Evolutionary conservation across 2,329 filamentous ascomycete genomes (phyloP), one percentile per base, ranked within the genome.

Genomic region (Sporothrix luriei): DNA sequence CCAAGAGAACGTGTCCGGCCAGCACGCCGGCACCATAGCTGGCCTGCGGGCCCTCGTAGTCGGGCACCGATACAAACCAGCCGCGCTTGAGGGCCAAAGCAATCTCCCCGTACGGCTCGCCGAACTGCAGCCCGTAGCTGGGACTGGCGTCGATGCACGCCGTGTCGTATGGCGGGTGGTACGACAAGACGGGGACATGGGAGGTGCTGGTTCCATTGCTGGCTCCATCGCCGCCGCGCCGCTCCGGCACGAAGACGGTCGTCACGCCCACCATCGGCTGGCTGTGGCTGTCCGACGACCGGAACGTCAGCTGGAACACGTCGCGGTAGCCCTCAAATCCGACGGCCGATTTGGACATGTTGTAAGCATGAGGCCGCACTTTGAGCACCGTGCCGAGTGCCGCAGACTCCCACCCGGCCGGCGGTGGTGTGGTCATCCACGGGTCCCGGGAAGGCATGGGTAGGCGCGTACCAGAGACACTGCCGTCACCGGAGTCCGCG

Each of bases 31-130:
- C 79, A 0, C 77, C 75, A 74, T 82, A 84, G 9, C 79, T 77
- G 0, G 81, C 80, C n/a, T 76, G 74, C 0, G 79, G 78, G 1
- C 79, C 79, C 52, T 82, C 79, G 71, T 79, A 81, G 72, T 84
- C 82, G 0, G 82, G 80, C 7, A 81, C 77, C 10, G 74, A 79
- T 24, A 84, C 80, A 38, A 78, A 77, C 79, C 80, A 83, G 19
- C 81, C 81, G 73, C 76, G 72, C 14, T 76, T 75, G 0, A 84
- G 77, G 3, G 79, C 80, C 3, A 76, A 69, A 9, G 75, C 71
- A 64, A 82, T 76, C 69, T 78, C 76, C 5, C 73, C 71, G 71
- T 77, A 76, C 33, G 57, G 67, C 48, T 69, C 57, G 21, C 57
- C 67, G 1, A 70, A 48, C 67, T 73, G 69, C n/a, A 79, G 74